A percentile compares a stretch with the other conserved stretches of the same genome.
These are phyloP conservation scores for Pisolithus marmoratus DNA, from an alignment of 768 basidiomycete species.

Conservation along the genomic window DNA sequence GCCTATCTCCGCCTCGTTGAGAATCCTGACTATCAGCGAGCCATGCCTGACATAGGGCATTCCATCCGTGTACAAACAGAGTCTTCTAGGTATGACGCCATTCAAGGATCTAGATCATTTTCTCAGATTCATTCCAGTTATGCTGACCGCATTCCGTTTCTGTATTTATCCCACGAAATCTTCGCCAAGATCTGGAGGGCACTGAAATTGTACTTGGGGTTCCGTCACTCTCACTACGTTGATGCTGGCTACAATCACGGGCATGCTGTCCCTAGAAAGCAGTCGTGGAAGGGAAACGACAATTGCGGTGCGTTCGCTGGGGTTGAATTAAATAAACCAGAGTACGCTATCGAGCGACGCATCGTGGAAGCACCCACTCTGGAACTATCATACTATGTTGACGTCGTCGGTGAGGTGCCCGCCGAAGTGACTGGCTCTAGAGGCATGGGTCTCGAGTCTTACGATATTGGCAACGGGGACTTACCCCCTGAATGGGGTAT, in stretches of 20 bases:
- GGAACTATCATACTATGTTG: constrained; percentile 83
- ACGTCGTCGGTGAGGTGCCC: constrained; percentile 77
- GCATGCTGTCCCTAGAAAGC: constrained; percentile 4
- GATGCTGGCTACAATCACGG: constrained; percentile 1
- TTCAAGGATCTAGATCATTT: background rate
- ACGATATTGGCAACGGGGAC: constrained; percentile 84
- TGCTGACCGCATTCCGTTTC: constrained; percentile 21
- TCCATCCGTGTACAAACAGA: constrained; percentile 52
- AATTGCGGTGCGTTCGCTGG: constrained; percentile 54
- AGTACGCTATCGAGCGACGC: constrained; percentile 86
- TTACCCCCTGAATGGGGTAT: constrained; percentile 91
- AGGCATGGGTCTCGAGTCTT: constrained; percentile 36
- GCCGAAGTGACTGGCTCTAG: constrained; percentile 22
- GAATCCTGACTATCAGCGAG: constrained; percentile 68
- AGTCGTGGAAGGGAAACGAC: constrained; percentile 32
- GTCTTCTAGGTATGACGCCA: constrained; percentile 29
- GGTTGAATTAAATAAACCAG: constrained; percentile 49
- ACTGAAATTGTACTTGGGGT: constrained; percentile 36
- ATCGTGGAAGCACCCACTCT: constrained; percentile 72
- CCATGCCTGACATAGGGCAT: constrained; percentile 64
- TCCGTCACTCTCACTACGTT: constrained; percentile 22
- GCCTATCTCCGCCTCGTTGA: constrained; percentile 61
- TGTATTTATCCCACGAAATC: constrained; percentile 33
- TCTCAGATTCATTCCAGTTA: constrained; percentile 16
- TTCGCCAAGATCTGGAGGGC: constrained; percentile 55